These are phyloP conservation scores for Ligustrum vulgare DNA, from an alignment of 257 asterid genomes.

Conservation along the genomic window DNA sequence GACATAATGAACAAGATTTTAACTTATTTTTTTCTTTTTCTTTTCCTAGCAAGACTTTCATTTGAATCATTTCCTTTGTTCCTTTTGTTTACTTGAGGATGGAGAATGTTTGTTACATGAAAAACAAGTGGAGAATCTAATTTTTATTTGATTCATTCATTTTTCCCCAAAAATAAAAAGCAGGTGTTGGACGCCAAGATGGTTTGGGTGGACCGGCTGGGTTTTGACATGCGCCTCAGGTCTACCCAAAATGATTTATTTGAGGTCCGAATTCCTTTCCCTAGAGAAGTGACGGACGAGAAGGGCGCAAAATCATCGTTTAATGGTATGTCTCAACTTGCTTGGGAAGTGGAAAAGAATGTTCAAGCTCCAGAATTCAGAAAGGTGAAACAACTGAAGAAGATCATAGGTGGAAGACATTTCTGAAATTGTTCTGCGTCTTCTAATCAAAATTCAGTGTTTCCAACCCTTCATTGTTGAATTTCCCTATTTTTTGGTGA, in stretches of 20 bases:
- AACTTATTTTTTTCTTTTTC: background rate
- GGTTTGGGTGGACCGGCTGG: conserved; percentile 94
- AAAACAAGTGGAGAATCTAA: background rate
- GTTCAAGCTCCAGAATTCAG: conserved; percentile 51
- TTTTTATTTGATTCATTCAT: background rate
- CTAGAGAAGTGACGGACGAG: conserved; percentile 80
- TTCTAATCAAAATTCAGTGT: background rate
- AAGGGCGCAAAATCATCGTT: conserved; percentile 97
- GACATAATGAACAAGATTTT: background rate
- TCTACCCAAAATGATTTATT: conserved; percentile 57
- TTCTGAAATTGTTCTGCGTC: background rate
- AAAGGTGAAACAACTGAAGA: conserved; percentile 70
- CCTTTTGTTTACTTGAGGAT: background rate
- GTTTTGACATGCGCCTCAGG: conserved; percentile 69
- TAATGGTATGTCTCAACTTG: conserved; percentile 94
- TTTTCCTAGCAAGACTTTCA: background rate
- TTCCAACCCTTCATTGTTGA: background rate
- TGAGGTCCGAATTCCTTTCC: conserved; percentile 91
- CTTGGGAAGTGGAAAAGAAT: conserved; percentile 95
- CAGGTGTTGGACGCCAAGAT: conserved; percentile 83
- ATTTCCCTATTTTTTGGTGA: background rate
- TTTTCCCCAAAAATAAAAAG: conserved; percentile 8
- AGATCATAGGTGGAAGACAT: conserved; percentile 26
- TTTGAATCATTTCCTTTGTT: background rate
- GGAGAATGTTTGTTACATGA: background rate